A percentile compares a stretch with the other conserved stretches of the same genome.
Evolutionary conservation across 495 filamentous ascomycete genomes (phyloP).

Genomic region (Penicillium goetzii): DNA sequence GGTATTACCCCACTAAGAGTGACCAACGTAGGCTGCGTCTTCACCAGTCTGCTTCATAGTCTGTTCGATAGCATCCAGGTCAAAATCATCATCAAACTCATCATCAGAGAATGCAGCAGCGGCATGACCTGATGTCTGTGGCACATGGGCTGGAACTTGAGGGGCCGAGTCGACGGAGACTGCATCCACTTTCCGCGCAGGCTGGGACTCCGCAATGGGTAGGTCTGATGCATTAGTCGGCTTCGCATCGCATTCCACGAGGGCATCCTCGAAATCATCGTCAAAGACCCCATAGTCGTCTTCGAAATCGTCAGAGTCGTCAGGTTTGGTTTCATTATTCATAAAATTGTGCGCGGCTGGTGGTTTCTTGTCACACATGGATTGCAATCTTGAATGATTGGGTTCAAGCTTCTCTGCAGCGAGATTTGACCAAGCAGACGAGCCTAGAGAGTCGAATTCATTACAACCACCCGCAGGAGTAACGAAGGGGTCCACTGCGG

Average conservation of each 20-base stretch:
- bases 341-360: conserved; percentile 41
- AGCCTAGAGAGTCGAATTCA: conserved; percentile 24
- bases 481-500: conserved; percentile 40
- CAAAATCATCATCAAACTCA: conserved; percentile 52
- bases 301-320: conserved; percentile 63
- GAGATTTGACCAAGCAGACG: conserved; percentile 26
- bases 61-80: conserved; percentile 49
- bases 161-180: conserved; percentile 1
- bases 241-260: conserved; percentile 46
- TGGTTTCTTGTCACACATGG: conserved; percentile 11
- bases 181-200: conserved; percentile 14
- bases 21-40: conserved; percentile 46
- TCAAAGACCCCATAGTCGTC: conserved; percentile 68
- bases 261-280: conserved; percentile 46
- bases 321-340: conserved; percentile 50
- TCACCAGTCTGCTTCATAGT: conserved; percentile 43
- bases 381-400: conserved; percentile 10
- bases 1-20: conserved; percentile 41
- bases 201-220: conserved; percentile 8
- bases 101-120: conserved; percentile 36
- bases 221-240: conserved; percentile 46
- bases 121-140: conserved; percentile 10
- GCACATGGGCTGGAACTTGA: neutral
- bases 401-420: conserved; percentile 21
- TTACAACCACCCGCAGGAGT: conserved; percentile 19